Base-by-base conservation (phyloP, 1,284 basidiomycete genomes). In the Sporisorium graminicola region DNA sequence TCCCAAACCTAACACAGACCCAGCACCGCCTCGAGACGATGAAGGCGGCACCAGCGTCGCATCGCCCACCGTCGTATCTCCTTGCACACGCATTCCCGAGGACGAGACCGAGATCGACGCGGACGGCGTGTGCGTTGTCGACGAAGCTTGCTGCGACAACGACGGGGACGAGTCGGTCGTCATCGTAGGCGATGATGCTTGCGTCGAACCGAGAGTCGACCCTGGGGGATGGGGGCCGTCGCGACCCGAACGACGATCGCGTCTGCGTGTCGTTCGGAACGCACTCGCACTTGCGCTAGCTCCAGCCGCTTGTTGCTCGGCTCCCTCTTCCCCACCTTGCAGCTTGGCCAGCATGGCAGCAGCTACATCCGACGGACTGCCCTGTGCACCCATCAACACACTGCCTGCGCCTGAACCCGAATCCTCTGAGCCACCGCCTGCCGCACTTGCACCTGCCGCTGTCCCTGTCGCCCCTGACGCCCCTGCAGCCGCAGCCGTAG, bases 291-390 rank as follows among this genome's bases (percentile, higher is more conserved):
- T 72, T 5, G 64, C 46, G 16, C 42, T 31, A 14, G 53, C 50
- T 9, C 10, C 37, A n/a, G 37, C 37, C 5, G 37, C 4, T 40
- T 40, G 37, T 8, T 40, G 16, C 16, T n/a, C 37, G 18, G 24
- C 22, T 16, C 63, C 65, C 13, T 64, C 66, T 18, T 64, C 58
- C 2, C 67, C 70, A n/a, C 81, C 81, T 58, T 84, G 82, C 46
- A 84, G 57, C 62, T 77, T 76, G 27, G 81, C 81, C 26, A 84
- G 71, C 82, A 84, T 84, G 10, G 77, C 80, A 12, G 80, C 80
- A 1, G 82, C 82, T 24, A 82, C 59, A 33, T 81, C 79, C 16
- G 76, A 78, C 2, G 81, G 81, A 35, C 57, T 78, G 13, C 68
- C 73, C 29, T 68, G 58, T 31, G 56, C 43, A 1, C 47, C 49